These are phyloP conservation scores for Acer campestre DNA, from an alignment of 345 rosid species.

Conservation along the genomic window DNA sequence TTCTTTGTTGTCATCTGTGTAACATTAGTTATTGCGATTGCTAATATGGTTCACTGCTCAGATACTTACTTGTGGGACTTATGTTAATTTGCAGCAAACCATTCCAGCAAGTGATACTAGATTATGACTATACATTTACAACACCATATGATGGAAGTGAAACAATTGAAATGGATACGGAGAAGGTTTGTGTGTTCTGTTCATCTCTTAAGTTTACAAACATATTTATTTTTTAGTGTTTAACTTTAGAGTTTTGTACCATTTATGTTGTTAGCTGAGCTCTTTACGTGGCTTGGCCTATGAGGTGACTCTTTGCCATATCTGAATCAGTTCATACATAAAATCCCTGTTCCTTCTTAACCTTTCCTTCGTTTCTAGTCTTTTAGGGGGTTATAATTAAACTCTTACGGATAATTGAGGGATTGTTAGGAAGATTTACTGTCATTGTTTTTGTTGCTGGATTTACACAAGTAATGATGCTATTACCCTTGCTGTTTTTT, in stretches of 20 bases:
- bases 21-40: background rate
- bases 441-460: background rate
- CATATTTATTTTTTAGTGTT: background rate
- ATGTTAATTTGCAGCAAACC: slow-evolving; percentile 75
- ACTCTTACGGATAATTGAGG: background rate
- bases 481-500: slow-evolving; percentile 8
- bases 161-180: slow-evolving; percentile 43
- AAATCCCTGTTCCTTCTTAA: background rate
- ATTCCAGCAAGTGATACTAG: slow-evolving; percentile 84
- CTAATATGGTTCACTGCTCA: background rate
- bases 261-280: background rate
- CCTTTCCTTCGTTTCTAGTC: background rate
- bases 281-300: background rate
- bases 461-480: slow-evolving; percentile 14
- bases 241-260: slow-evolving; percentile 2
- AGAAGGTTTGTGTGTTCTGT: slow-evolving; percentile 40
- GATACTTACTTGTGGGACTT: slow-evolving; percentile 2
- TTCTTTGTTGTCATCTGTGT: background rate
- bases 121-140: slow-evolving; percentile 97
- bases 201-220: background rate
- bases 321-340: background rate
- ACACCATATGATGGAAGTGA: slow-evolving; percentile 91
- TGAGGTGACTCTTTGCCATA: background rate
- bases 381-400: background rate
- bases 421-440: background rate